These are phyloP conservation scores for Drosera spatulata DNA, from an alignment of 179 eudicot genomes.

Conservation along the genomic window DNA sequence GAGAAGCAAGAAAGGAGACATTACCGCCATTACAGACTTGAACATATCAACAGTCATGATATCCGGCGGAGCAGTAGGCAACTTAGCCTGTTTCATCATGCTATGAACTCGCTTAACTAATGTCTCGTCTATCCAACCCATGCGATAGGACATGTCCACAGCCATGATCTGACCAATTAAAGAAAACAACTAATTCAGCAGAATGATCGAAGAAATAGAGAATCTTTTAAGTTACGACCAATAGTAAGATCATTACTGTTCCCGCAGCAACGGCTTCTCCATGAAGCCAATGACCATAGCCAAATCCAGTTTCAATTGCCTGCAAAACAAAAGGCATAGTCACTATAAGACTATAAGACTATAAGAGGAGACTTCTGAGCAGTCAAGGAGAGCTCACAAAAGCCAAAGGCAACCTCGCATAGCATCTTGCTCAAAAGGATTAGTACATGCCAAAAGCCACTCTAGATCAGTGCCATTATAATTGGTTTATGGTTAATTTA, in stretches of 20 bases:
- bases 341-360: no score
- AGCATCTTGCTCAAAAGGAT: no score
- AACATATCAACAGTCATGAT: conserved; percentile 87
- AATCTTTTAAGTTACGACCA: no score
- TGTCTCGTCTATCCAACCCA: conserved; percentile 95
- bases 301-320: conserved; percentile 90
- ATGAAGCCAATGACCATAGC: conserved; percentile 95
- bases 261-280: conserved; percentile 99
- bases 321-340: conserved; percentile 16
- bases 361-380: no score
- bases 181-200: neutral
- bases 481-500: no score
- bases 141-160: conserved; percentile 87
- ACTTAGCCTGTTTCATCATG: conserved; percentile 61
- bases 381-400: no score
- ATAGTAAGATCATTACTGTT: conserved; percentile 37
- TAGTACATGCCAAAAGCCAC: no score
- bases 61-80: conserved; percentile 73
- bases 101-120: conserved; percentile 49
- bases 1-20: conserved; percentile 8
- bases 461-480: no score
- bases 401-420: no score
- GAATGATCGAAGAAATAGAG: neutral
- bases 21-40: conserved; percentile 95
- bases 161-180: conserved; percentile 74